Percentiles rank a stretch among this genome's conserved stretches.
Evolutionary conservation across 1,284 basidiomycete genomes (phyloP).

Genomic region (Ceratobasidium theobromae): DNA sequence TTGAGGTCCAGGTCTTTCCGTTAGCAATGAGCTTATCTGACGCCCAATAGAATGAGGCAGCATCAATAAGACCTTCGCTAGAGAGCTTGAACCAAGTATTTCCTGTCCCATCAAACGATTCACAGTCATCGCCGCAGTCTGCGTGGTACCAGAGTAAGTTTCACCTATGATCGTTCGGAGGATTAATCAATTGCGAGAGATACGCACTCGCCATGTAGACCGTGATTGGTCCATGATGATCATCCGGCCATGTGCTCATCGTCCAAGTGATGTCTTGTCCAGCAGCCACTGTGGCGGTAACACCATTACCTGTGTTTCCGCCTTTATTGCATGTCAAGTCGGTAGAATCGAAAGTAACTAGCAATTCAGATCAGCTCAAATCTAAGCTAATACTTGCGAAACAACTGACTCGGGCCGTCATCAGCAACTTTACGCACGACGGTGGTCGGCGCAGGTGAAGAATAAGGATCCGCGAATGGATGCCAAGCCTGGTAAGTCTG

Average conservation of each 20-base stretch:
- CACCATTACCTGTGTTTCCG: conserved; percentile 21
- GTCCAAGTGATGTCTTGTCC: conserved; percentile 23
- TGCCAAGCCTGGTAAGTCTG: conserved; percentile 27
- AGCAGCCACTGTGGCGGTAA: conserved; percentile 28
- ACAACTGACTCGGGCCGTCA: conserved; percentile 32
- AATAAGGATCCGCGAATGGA: conserved; percentile 31
- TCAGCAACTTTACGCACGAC: conserved; percentile 34
- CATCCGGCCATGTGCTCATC: conserved; percentile 33
- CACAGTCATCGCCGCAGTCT: conserved; percentile 27
- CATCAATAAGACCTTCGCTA: conserved; percentile 27
- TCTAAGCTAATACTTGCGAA: neutral
- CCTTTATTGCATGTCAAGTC: conserved; percentile 34
- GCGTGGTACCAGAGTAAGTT: neutral
- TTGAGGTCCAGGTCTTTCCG: conserved; percentile 32
- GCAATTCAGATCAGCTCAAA: neutral
- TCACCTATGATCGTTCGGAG: too few relatives aligned
- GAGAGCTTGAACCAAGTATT: conserved; percentile 35
- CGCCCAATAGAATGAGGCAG: conserved; percentile 28
- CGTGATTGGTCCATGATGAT: conserved; percentile 33
- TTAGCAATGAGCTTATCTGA: conserved; percentile 32
- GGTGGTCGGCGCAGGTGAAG: conserved; percentile 13
- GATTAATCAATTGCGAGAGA: neutral
- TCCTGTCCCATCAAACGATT: conserved; percentile 24
- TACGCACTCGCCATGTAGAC: conserved; percentile 34
- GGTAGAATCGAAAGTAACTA: conserved; percentile 16